Conservation (phyloP, 176 grass and related monocot genomes). For the Ensete glaucum region DNA sequence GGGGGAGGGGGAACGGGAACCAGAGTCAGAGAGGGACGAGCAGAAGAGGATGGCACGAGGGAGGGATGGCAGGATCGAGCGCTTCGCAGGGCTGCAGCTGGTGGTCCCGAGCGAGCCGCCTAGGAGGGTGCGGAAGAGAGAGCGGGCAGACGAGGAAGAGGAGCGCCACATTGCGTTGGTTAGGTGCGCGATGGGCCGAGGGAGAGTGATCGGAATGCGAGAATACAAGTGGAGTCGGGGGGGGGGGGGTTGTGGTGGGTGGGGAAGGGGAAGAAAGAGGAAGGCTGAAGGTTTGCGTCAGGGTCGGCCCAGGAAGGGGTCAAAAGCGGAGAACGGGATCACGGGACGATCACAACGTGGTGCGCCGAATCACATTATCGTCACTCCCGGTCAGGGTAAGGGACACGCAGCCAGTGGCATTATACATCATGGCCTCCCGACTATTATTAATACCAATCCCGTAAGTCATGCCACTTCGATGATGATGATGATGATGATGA, state of each 20-base stretch:
- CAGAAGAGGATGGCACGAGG: constrained; percentile 12
- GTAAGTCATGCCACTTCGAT: too few species aligned
- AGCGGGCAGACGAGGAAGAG: background rate
- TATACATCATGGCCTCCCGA: too few species aligned
- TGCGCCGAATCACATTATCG: background rate
- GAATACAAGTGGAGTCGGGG: background rate
- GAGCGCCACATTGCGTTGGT: constrained; percentile 3
- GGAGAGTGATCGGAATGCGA: background rate
- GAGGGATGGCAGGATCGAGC: background rate
- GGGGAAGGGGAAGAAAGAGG: background rate
- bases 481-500: too few species aligned
- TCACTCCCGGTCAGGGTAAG: background rate
- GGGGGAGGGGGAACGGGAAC: background rate
- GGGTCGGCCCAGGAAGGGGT: background rate
- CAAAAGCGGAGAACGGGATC: background rate
- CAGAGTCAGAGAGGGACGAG: constrained; percentile 22
- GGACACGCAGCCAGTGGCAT: too few species aligned
- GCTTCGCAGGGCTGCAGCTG: constrained; percentile 11
- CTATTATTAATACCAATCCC: too few species aligned
- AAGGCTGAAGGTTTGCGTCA: too few species aligned
- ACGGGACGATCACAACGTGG: background rate
- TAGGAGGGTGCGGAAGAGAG: constrained; percentile 20
- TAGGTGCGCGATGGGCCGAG: background rate
- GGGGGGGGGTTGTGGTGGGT: too few species aligned
- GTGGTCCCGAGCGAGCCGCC: constrained; percentile 20